phyloP scores from a whole-genome alignment of 371 early-diverging fungal genomes.

The Syncephalastrum racemosum region DNA sequence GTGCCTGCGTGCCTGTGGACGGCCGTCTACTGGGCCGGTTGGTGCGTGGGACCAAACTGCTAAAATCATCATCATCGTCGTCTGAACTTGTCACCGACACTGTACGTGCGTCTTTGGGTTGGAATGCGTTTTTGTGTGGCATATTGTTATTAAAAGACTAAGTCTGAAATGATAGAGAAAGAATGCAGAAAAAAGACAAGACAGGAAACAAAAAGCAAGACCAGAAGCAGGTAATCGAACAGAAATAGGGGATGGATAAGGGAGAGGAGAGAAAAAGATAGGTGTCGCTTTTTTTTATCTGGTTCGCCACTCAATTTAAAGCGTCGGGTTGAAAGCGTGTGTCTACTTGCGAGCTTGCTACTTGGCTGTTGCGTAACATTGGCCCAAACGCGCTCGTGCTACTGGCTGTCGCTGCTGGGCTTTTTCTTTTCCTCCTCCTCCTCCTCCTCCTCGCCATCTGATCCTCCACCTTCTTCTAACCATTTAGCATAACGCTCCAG shows the following conservation, averaged over 20 bases:
- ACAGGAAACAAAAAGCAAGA: constrained; percentile 6
- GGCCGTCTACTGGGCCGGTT: neutral
- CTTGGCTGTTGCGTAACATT: constrained; percentile 6
- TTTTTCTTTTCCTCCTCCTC: neutral
- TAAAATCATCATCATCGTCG: constrained; percentile 20
- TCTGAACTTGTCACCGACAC: constrained; percentile 7
- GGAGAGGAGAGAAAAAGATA: constrained; percentile 4
- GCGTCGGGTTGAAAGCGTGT: neutral
- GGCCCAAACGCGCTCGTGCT: constrained; percentile 9
- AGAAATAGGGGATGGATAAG: constrained; percentile 4
- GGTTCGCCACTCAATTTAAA: constrained; percentile 4
- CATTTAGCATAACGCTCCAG: constrained; percentile 81
- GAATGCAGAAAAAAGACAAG: constrained; percentile 6
- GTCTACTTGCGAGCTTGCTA: constrained; percentile 6
- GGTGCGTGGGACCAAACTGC: constrained; percentile 4
- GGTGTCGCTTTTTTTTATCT: constrained; percentile 2
- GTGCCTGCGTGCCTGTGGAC: constrained; percentile 26
- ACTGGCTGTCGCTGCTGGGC: neutral
- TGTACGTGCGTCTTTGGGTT: constrained; percentile 34
- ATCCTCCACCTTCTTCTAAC: constrained; percentile 60
- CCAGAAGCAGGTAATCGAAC: constrained; percentile 3
- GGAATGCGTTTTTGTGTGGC: constrained; percentile 22
- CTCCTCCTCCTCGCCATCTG: constrained; percentile 11
- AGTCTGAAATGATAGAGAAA: neutral
- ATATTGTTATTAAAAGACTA: constrained; percentile 5